Percentiles rank a stretch among this genome's conserved stretches.
These are phyloP conservation scores for Selenicereus undatus DNA, from an alignment of 148 eudicot genomes.

Conservation along the genomic window DNA sequence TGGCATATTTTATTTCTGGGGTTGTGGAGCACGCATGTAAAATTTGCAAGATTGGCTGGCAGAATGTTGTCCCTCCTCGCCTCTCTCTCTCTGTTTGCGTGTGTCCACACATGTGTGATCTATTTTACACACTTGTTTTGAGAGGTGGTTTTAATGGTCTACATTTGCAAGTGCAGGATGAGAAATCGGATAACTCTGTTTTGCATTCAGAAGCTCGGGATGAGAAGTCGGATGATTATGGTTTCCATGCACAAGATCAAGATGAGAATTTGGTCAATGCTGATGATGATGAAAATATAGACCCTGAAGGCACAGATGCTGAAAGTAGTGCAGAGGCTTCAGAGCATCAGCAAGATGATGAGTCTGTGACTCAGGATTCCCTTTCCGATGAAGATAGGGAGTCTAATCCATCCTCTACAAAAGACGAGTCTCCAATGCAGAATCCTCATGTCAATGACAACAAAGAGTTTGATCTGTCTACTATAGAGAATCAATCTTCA, in stretches of 20 bases:
- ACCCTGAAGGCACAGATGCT: slow-evolving; percentile 22
- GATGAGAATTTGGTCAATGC: slow-evolving; percentile 20
- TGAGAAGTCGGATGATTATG: slow-evolving; percentile 16
- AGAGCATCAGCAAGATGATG: slow-evolving; percentile 24
- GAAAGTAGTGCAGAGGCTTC: slow-evolving; percentile 18
- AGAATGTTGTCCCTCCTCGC: background rate
- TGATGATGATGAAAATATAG: slow-evolving; percentile 36
- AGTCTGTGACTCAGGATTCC: slow-evolving; percentile 21
- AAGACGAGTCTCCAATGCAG: slow-evolving; percentile 32
- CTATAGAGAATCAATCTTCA: slow-evolving; percentile 32
- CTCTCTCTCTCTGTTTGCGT: background rate
- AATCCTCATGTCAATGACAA: slow-evolving; percentile 24
- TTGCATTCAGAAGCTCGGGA: slow-evolving; percentile 16
- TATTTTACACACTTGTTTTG: background rate
- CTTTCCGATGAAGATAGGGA: slow-evolving; percentile 31
- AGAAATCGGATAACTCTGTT: background rate
- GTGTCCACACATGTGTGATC: background rate
- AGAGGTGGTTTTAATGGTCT: background rate
- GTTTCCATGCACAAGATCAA: slow-evolving; percentile 5
- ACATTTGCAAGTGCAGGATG: slow-evolving; percentile 3
- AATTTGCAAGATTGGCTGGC: background rate
- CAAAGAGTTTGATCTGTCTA: slow-evolving; percentile 26
- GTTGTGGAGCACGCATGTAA: background rate
- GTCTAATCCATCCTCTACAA: slow-evolving; percentile 25
- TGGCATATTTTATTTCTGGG: background rate